Evolutionary conservation across 805 yeast species (phyloP), one percentile per base, ranked within the genome.

Genomic region (Wickerhamiella sorbophila): DNA sequence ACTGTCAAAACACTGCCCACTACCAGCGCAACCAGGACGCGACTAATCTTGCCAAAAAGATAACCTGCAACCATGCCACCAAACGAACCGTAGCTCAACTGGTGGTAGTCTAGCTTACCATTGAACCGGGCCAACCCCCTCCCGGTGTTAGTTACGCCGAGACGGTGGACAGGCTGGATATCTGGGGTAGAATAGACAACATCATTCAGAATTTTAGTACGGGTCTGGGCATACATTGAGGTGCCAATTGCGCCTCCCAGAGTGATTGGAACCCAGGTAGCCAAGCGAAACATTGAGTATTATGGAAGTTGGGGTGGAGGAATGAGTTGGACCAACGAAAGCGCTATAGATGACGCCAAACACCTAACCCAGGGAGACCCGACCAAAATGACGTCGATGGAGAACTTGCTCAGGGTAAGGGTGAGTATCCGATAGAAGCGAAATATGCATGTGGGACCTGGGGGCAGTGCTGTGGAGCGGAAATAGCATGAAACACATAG

Each of bases 11-110:
- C 65, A 31, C 65, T 53, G 1, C 74, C 62, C n/a, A 74, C 60
- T 1, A 75, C 54, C 33, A 72, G 51, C 22, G 70, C 63, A 33
- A 74, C 74, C 27, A 78, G 60, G 22, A 74, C 64, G 16, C 72
- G 63, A 44, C 75, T 67, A 44, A 78, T 60, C 52, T 75, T 75
- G 16, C 84, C 83, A n/a, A 70, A 66, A 26, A 77, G 60, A 18
- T 73, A 62, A 1, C 85, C 85, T 40, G 71, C 49, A 29, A 72
- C 63, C 43, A 77, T 61, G 0, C 85, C 84, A 5, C 74, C 62
- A 52, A 77, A 62, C 1, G 80, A 73, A 4, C 85, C 85, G 44
- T 75, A 58, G 14, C 81, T 68, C 51, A 78, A 61, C 51, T 78
- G 79, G 50, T 70, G 70, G 53, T 77, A 78, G 58, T 74, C 71